These are phyloP conservation scores for Linum tenue DNA, from an alignment of 345 rosid species.

Conservation along the genomic window DNA sequence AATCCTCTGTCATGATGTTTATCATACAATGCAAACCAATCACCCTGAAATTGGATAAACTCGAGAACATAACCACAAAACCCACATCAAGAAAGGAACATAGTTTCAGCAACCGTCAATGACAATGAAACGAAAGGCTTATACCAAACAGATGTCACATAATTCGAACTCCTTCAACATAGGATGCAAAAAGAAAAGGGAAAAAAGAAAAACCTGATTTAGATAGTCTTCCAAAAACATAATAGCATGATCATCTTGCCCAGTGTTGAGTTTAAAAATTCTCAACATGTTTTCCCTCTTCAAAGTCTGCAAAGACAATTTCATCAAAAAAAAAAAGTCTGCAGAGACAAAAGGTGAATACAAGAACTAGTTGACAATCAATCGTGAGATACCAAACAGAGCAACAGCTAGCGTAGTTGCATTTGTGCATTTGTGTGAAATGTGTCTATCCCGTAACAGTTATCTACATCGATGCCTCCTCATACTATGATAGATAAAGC, in stretches of 20 bases:
- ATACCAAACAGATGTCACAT: background rate
- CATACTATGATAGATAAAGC: no score
- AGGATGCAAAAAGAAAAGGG: background rate
- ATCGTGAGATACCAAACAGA: background rate
- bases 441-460: no score
- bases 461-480: no score
- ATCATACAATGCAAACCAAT: background rate
- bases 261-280: conserved; percentile 72
- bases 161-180: background rate
- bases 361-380: background rate
- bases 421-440: no score
- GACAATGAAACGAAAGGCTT: background rate
- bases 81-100: background rate
- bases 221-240: conserved; percentile 80
- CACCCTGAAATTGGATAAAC: background rate
- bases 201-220: conserved; percentile 42
- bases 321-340: background rate
- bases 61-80: background rate
- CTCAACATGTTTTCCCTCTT: conserved; percentile 70
- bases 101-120: background rate
- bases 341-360: no score
- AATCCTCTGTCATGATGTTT: background rate
- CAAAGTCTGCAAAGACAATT: conserved; percentile 36
- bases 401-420: background rate
- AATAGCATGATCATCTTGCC: conserved; percentile 85